Conservation (phyloP, 2,329 filamentous ascomycete genomes). For the Xylaria digitata region DNA sequence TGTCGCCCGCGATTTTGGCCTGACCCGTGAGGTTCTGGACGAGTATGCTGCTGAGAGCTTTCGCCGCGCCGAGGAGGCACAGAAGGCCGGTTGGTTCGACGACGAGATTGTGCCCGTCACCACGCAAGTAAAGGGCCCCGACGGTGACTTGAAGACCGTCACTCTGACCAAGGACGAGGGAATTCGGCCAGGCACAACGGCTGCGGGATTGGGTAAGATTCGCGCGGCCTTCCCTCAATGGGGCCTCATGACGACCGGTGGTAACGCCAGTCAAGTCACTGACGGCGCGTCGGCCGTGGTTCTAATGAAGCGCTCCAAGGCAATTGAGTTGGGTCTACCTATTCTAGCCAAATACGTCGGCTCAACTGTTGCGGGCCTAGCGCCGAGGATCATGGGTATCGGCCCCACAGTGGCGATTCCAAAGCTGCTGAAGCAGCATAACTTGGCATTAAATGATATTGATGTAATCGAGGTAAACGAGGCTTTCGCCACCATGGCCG, state of each 20-base stretch:
- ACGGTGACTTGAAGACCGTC: conserved; percentile 81
- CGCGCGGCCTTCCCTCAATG: conserved; percentile 90
- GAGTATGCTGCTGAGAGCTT: conserved; percentile 88
- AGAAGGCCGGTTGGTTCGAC: conserved; percentile 90
- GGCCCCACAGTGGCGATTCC: conserved; percentile 78
- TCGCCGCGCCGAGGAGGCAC: conserved; percentile 85
- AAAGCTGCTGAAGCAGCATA: conserved; percentile 86
- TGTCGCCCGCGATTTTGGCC: conserved; percentile 88
- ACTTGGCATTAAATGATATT: conserved; percentile 81
- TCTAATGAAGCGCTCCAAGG: conserved; percentile 93
- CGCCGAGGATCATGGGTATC: conserved; percentile 97
- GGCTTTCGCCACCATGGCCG: conserved; percentile 97
- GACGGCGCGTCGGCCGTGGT: conserved; percentile 91
- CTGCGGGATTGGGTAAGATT: conserved; percentile 84
- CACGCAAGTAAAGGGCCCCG: conserved; percentile 83
- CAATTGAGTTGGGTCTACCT: conserved; percentile 86
- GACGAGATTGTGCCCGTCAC: conserved; percentile 94
- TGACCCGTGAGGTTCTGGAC: conserved; percentile 84
- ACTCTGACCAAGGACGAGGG: conserved; percentile 90
- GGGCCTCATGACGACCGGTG: conserved; percentile 86
- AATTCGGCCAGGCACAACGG: conserved; percentile 88
- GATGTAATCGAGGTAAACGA: conserved; percentile 97
- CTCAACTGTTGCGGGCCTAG: conserved; percentile 87
- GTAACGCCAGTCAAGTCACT: conserved; percentile 94
- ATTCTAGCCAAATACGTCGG: conserved; percentile 96